These are phyloP conservation scores for Fusarium sp. DNA, from an alignment of 2,329 filamentous ascomycete genomes.

Conservation along the genomic window DNA sequence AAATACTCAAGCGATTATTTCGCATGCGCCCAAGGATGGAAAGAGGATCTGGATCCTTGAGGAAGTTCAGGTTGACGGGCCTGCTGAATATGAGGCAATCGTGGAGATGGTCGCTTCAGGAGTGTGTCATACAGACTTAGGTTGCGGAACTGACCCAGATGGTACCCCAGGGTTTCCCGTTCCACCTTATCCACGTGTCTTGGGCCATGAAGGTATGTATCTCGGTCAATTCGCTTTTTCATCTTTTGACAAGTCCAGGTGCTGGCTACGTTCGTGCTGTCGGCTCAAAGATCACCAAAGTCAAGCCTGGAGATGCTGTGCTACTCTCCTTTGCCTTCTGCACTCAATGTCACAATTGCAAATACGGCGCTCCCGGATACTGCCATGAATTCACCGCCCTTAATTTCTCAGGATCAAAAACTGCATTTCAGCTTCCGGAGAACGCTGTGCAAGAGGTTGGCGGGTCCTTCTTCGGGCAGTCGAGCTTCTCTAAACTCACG, in stretches of 20 bases:
- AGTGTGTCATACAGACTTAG: neutral
- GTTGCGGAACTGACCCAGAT: neutral
- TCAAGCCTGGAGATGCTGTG: neutral
- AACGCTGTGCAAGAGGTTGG: neutral
- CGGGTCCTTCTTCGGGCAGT: neutral
- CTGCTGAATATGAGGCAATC: neutral
- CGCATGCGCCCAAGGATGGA: neutral
- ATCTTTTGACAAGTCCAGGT: neutral
- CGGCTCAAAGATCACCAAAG: neutral
- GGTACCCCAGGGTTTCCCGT: neutral
- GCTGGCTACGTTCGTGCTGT: neutral
- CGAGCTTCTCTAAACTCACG: neutral
- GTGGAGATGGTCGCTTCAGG: neutral
- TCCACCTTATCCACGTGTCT: neutral
- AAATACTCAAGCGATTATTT: neutral
- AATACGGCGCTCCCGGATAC: neutral
- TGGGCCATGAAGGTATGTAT: neutral
- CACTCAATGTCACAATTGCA: neutral
- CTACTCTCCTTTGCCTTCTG: neutral
- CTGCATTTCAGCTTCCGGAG: neutral
- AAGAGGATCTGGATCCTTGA: neutral
- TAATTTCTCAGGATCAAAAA: neutral
- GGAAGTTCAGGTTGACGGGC: neutral
- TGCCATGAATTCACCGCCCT: neutral
- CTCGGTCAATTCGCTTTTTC: accelerated